These are phyloP conservation scores for Microdochium paspali DNA, from an alignment of 2,329 filamentous ascomycete genomes.

Conservation along the genomic window DNA sequence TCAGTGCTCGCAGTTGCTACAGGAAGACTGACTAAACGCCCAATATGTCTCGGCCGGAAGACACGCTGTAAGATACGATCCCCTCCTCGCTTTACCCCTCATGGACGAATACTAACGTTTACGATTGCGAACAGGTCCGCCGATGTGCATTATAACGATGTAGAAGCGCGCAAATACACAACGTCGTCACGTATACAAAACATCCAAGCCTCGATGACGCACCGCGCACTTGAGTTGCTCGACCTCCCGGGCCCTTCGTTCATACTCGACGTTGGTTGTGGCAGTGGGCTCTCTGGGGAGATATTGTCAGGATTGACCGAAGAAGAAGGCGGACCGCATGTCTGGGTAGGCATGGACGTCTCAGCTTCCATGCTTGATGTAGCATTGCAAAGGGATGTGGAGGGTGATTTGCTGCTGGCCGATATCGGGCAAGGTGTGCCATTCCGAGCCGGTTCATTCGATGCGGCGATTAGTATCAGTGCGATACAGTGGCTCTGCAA, in stretches of 20 bases:
- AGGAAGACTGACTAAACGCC: too few species aligned
- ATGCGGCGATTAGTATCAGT: conserved; percentile 88
- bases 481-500: conserved; percentile 99
- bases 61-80: conserved; percentile 60
- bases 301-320: conserved; percentile 68
- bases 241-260: conserved; percentile 70
- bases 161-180: conserved; percentile 94
- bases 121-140: conserved; percentile 56
- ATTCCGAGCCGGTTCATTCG: conserved; percentile 85
- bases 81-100: conserved; percentile 4
- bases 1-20: too few species aligned
- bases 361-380: conserved; percentile 94
- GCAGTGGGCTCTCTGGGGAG: conserved; percentile 87
- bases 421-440: conserved; percentile 95
- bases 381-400: conserved; percentile 81
- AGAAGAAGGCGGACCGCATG: conserved; percentile 74
- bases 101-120: conserved; percentile 7
- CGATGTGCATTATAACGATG: conserved; percentile 95
- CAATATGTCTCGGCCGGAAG: conserved; percentile 93
- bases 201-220: conserved; percentile 91
- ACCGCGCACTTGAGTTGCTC: conserved; percentile 85
- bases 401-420: conserved; percentile 86
- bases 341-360: conserved; percentile 97
- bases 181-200: conserved; percentile 91
- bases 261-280: conserved; percentile 94